A percentile compares a stretch with the other conserved stretches of the same genome.
These are phyloP conservation scores for Chrysanthemum seticuspe DNA, from an alignment of 129 eudicot species.

Conservation along the genomic window DNA sequence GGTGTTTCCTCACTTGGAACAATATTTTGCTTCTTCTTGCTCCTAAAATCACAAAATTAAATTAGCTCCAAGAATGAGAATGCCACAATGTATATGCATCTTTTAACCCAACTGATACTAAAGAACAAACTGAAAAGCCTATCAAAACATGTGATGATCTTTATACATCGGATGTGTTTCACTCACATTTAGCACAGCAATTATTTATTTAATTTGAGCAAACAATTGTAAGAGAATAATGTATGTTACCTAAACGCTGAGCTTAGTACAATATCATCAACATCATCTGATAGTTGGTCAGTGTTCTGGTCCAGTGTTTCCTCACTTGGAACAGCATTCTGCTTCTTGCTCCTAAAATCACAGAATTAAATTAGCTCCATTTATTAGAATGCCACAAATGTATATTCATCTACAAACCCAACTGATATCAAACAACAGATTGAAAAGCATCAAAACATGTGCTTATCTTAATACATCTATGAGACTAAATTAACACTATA, in stretches of 20 bases:
- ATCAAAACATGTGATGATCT: background rate
- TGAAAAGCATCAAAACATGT: background rate
- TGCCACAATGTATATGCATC: background rate
- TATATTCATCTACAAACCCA: constrained; percentile 1
- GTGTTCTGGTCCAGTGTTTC: constrained; percentile 27
- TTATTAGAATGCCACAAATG: constrained; percentile 1
- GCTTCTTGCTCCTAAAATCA: constrained; percentile 53
- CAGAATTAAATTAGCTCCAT: constrained; percentile 14
- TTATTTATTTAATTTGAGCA: too few relatives aligned
- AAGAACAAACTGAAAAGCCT: background rate
- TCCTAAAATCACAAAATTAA: constrained; percentile 38
- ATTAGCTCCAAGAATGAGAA: constrained; percentile 13
- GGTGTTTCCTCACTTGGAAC: constrained; percentile 28
- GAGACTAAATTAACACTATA: too few relatives aligned
- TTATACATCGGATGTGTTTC: too few relatives aligned
- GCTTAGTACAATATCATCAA: constrained; percentile 58
- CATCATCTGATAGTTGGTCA: constrained; percentile 37
- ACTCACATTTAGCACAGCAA: too few relatives aligned
- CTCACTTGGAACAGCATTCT: constrained; percentile 21
- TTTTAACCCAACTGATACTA: constrained; percentile 1
- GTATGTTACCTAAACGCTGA: constrained; percentile 42
- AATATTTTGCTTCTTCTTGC: constrained; percentile 38
- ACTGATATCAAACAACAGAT: constrained; percentile 1
- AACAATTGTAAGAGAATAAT: background rate
- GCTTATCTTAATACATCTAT: background rate